Percentiles rank a stretch among this genome's conserved stretches.
Evolutionary conservation across 1,284 basidiomycete species (phyloP).

Genomic region (Stygiomarasmius scandens): DNA sequence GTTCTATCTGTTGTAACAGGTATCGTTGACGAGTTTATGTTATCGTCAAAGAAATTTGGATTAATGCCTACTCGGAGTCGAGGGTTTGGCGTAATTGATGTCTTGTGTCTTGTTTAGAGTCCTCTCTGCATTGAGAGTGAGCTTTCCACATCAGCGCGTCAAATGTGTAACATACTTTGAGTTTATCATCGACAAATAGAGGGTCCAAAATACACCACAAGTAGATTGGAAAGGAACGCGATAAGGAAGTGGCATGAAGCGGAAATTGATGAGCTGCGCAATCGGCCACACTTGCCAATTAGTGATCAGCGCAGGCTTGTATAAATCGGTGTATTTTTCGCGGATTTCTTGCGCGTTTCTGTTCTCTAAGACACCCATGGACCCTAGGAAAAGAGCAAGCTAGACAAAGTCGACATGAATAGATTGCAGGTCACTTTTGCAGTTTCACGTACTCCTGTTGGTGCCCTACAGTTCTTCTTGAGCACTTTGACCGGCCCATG

Average conservation of each 20-base stretch:
- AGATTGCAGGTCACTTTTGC: too few relatives aligned
- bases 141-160: background rate
- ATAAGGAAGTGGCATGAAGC: constrained; percentile 87
- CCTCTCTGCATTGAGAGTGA: constrained; percentile 46
- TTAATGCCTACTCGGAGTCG: background rate
- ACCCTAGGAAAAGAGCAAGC: constrained; percentile 79
- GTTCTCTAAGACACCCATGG: constrained; percentile 91
- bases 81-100: constrained; percentile 28
- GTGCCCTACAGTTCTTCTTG: constrained; percentile 58
- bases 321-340: constrained; percentile 76
- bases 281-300: constrained; percentile 96
- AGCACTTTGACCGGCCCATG: background rate
- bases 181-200: constrained; percentile 83
- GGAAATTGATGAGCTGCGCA: constrained; percentile 88
- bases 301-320: constrained; percentile 75
- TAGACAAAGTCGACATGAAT: constrained; percentile 32
- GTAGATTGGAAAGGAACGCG: constrained; percentile 90
- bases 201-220: constrained; percentile 90
- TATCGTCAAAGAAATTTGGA: background rate
- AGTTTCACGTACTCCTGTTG: constrained; percentile 67
- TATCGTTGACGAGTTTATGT: background rate
- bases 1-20: too few relatives aligned
- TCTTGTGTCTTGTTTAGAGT: constrained; percentile 51
- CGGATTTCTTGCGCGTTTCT: constrained; percentile 63
- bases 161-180: constrained; percentile 49